Conservation (phyloP, 1,284 basidiomycete genomes). For the Gastroboletus turbinatus region DNA sequence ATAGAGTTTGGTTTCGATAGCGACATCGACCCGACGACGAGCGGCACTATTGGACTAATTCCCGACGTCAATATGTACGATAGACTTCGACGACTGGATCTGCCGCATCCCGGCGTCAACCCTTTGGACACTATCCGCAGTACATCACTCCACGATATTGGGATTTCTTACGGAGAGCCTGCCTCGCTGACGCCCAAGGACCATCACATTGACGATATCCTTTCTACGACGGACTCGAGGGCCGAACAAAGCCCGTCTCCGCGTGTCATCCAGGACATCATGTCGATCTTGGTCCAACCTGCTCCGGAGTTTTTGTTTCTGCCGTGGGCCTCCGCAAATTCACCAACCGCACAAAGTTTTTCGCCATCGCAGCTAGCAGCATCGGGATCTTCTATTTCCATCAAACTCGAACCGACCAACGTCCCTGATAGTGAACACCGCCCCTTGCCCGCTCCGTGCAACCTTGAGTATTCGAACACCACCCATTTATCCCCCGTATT, state of each 20-base stretch:
- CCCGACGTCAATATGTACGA: conserved; percentile 47
- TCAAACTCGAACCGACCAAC: conserved; percentile 1
- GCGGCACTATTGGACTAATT: conserved; percentile 36
- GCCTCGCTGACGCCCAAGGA: neutral
- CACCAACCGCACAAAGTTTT: neutral
- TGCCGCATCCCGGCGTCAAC: conserved; percentile 39
- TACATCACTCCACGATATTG: conserved; percentile 8
- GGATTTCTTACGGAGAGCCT: neutral
- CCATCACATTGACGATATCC: conserved; percentile 1
- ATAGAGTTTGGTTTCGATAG: conserved; percentile 11
- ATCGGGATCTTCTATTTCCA: neutral
- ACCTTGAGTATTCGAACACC: neutral
- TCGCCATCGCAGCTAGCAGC: conserved; percentile 4
- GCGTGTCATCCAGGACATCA: conserved; percentile 34
- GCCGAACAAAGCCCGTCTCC: conserved; percentile 26
- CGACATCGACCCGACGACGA: conserved; percentile 10
- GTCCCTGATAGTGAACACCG: neutral
- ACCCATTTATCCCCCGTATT: conserved; percentile 47
- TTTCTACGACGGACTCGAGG: neutral
- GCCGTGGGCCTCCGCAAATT: conserved; percentile 7
- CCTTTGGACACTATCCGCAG: conserved; percentile 45
- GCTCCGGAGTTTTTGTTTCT: conserved; percentile 5
- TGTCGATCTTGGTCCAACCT: conserved; percentile 32
- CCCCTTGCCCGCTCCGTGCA: neutral
- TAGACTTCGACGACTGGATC: conserved; percentile 25